Evolutionary conservation across 2,329 filamentous ascomycete species (phyloP), one percentile per base, ranked within the genome.

Genomic region (Trichoderma endophyticum): DNA sequence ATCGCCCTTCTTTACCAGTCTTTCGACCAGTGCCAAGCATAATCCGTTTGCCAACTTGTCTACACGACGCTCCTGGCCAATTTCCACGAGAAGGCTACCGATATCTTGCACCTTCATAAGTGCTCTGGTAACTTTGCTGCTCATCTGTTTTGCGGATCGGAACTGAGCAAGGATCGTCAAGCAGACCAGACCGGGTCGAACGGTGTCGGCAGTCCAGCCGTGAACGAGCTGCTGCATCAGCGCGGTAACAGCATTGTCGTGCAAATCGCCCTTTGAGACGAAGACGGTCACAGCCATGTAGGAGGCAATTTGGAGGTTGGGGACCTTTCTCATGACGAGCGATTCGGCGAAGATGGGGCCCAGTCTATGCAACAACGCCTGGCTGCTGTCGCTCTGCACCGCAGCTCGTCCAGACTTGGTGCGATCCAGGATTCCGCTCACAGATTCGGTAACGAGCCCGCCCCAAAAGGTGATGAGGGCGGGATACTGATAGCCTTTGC

Each of bases 221-320:
- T 87, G 83, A 9, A 92, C 91, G 39, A 97, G 89, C 74, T 95
- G 93, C 77, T 97, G 93, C 94, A 98, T 97, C 77, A 99, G 87
- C 1, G 91, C 91, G 69, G 93, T 90, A n/a, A 98, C 85, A 2
- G 95, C 89, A 71, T 88, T 88, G 77, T 98, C 94, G 61, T 92
- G 89, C 15, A 98, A 86, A 62, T 89, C 87, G 1, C 92, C 91
- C 81, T 97, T 97, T 63, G 93, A 91, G 7, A 93, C 94, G 73
- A 98, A 87, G 63, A 98, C 90, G 7, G 94, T 90, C 71, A 95
- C 88, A 24, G 97, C 90, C 92, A 98, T 97, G 80, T 97, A 98
- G 71, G 93, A 95, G 18, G 92, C 94, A 73, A 97, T 88, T 75
- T 95, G 92, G 56, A 97, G 84, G 73, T 95, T 93, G 0, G 94